Evolutionary conservation across 306 rosid genomes (phyloP).

Genomic region (Myrica gale): DNA sequence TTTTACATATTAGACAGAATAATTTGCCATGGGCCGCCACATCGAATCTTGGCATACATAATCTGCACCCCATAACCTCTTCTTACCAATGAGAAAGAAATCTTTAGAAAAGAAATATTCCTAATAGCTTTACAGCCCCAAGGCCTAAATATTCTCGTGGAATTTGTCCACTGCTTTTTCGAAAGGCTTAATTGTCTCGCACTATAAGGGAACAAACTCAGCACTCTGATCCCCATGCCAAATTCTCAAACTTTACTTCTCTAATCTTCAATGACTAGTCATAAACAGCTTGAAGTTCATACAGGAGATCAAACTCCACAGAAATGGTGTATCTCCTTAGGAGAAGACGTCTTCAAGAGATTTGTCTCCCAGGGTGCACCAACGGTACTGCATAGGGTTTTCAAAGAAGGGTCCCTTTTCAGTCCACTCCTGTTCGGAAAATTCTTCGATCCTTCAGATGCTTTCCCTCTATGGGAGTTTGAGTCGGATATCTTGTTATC

Average conservation of each 20-base stretch:
- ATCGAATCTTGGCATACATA: slow-evolving; percentile 30
- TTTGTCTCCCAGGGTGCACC: slow-evolving; percentile 55
- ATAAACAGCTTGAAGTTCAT: slow-evolving; percentile 61
- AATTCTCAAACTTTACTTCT: slow-evolving; percentile 16
- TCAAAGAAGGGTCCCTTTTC: slow-evolving; percentile 82
- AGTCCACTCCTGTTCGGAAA: slow-evolving; percentile 92
- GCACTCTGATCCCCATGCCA: slow-evolving; percentile 37
- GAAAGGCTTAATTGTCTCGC: slow-evolving; percentile 38
- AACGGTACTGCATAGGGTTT: slow-evolving; percentile 50
- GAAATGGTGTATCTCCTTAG: slow-evolving; percentile 77
- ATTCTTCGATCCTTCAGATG: slow-evolving; percentile 94
- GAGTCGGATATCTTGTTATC: slow-evolving; percentile 73
- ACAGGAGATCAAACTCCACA: slow-evolving; percentile 62
- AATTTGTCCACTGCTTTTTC: slow-evolving; percentile 58
- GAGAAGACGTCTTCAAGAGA: slow-evolving; percentile 72
- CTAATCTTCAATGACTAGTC: slow-evolving; percentile 34
- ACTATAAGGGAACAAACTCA: slow-evolving; percentile 51
- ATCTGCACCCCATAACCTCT: slow-evolving; percentile 41
- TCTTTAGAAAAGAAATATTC: slow-evolving; percentile 56
- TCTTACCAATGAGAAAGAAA: slow-evolving; percentile 24
- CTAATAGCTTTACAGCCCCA: slow-evolving; percentile 59
- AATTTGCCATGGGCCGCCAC: slow-evolving; percentile 34
- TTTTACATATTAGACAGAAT: slow-evolving; percentile 29
- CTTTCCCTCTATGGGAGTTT: slow-evolving; percentile 95
- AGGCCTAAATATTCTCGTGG: slow-evolving; percentile 52